A percentile compares a stretch with the other conserved stretches of the same genome.
Evolutionary conservation across 257 asterid species (phyloP).

Genomic region (Lycium barbarum): DNA sequence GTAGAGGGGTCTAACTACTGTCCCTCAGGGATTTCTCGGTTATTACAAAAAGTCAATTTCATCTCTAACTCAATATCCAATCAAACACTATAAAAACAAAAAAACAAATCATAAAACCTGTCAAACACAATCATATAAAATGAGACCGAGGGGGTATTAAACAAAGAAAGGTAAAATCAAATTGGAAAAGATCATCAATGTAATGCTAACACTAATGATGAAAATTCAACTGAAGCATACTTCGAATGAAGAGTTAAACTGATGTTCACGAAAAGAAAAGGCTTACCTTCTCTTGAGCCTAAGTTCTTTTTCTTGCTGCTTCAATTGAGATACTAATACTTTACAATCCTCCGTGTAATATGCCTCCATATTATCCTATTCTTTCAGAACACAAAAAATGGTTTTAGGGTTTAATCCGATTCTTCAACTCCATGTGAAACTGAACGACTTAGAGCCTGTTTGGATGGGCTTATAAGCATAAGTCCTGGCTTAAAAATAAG

Average conservation of each 20-base stretch:
- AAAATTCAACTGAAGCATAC: not conserved
- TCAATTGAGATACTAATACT: conserved; percentile 46
- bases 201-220: not conserved
- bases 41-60: not conserved
- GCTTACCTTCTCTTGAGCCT: conserved; percentile 73
- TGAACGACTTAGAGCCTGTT: not conserved
- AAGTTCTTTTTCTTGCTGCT: conserved; percentile 54
- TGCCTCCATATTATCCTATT: conserved; percentile 30
- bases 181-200: not conserved
- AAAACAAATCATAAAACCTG: not conserved
- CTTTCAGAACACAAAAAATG: not conserved
- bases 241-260: not conserved
- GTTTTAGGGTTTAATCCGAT: not conserved
- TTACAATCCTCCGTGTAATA: conserved; percentile 46
- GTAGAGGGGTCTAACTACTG: not conserved
- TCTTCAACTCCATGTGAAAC: not conserved
- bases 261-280: not conserved
- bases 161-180: not conserved
- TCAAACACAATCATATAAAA: not conserved
- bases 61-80: not conserved
- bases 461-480: too few relatives aligned
- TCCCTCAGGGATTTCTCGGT: not conserved
- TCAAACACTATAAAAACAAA: not conserved
- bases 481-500: too few relatives aligned
- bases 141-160: not conserved